These are phyloP conservation scores for Chloris gayana DNA, from an alignment of 176 grass and related monocot genomes.

Conservation along the genomic window DNA sequence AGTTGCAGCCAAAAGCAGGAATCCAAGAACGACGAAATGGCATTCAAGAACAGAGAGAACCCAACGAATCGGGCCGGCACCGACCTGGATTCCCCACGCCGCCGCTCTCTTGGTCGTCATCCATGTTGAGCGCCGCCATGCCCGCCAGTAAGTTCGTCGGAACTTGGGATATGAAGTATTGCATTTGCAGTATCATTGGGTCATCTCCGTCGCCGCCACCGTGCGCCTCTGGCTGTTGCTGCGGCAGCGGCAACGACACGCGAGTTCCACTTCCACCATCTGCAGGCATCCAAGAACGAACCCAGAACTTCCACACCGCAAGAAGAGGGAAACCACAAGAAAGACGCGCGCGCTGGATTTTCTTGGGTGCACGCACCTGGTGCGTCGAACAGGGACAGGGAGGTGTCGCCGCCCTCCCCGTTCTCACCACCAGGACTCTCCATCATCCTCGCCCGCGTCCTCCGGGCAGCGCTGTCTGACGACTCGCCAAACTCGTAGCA, in stretches of 20 bases:
- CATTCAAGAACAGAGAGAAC: background rate
- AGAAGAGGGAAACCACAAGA: background rate
- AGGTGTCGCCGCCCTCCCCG: background rate
- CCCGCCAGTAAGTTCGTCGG: background rate
- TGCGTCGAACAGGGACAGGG: background rate
- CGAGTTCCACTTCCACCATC: background rate
- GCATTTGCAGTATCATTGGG: background rate
- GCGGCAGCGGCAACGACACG: background rate
- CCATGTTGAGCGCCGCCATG: no score
- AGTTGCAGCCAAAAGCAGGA: background rate
- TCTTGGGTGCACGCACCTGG: background rate
- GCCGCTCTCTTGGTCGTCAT: background rate
- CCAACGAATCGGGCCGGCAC: background rate
- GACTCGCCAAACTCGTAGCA: background rate
- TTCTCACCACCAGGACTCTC: background rate
- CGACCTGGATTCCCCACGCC: background rate
- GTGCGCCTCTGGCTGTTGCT: background rate
- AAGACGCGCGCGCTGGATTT: background rate
- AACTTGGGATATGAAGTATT: background rate
- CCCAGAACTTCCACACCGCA: background rate
- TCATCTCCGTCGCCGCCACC: background rate
- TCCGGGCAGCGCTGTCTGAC: background rate
- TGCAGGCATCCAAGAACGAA: background rate
- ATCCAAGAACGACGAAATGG: background rate
- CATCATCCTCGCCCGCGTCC: background rate